Conservation (phyloP, 495 filamentous ascomycete species). For the Penicillium arizonense region DNA sequence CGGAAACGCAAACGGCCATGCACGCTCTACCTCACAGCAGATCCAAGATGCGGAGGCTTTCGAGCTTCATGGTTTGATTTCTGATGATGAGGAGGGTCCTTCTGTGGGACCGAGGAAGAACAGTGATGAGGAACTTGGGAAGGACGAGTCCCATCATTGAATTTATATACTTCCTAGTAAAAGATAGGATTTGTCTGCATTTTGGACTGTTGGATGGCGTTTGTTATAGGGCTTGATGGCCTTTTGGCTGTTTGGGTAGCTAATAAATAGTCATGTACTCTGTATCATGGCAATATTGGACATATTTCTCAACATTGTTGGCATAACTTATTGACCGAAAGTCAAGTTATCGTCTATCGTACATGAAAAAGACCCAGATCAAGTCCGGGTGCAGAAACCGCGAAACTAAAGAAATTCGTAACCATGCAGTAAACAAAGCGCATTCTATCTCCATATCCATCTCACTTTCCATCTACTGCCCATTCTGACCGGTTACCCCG, state of each 20-base stretch:
- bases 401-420: too few relatives aligned
- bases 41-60: constrained; percentile 81
- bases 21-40: constrained; percentile 45
- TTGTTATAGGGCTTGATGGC: neutral
- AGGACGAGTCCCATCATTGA: constrained; percentile 19
- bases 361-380: too few relatives aligned
- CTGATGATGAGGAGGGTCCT: constrained; percentile 60
- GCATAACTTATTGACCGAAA: too few relatives aligned
- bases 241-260: too few relatives aligned
- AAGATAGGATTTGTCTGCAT: neutral
- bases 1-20: constrained; percentile 55
- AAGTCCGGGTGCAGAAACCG: too few relatives aligned
- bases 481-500: neutral
- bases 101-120: constrained; percentile 29
- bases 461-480: neutral
- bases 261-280: too few relatives aligned
- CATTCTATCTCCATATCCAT: neutral
- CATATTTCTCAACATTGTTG: too few relatives aligned
- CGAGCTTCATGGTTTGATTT: constrained; percentile 86
- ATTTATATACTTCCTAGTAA: neutral
- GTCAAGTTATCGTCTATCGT: too few relatives aligned
- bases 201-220: constrained; percentile 3
- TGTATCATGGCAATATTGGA: too few relatives aligned
- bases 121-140: constrained; percentile 38
- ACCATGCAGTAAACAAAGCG: neutral